phyloP scores from a whole-genome alignment of 2,329 filamentous ascomycete genomes.

The Alternaria sp. region DNA sequence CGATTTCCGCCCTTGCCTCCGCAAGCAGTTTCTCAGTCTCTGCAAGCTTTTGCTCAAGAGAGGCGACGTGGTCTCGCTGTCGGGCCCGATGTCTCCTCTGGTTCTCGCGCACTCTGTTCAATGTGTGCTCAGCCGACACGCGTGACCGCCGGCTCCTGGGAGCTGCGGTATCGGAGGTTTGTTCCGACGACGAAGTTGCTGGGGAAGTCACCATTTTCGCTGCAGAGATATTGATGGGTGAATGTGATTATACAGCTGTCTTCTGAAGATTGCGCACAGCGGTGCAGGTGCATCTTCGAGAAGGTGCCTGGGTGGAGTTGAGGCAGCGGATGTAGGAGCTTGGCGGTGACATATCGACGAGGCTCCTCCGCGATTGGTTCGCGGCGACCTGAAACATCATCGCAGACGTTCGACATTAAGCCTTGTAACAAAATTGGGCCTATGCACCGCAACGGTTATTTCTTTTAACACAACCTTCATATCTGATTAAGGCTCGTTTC shows the following conservation, averaged over 20 bases:
- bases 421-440: background rate
- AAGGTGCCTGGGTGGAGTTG: constrained; percentile 11
- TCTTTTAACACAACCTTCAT: background rate
- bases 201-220: constrained; percentile 7
- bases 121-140: constrained; percentile 47
- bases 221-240: background rate
- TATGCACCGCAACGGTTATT: background rate
- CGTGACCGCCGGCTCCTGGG: constrained; percentile 25
- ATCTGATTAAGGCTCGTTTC: background rate
- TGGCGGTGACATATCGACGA: constrained; percentile 43
- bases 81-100: constrained; percentile 61
- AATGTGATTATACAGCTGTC: background rate
- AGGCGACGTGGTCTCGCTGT: constrained; percentile 52
- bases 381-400: background rate
- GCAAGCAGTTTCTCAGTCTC: constrained; percentile 39
- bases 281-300: background rate
- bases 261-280: background rate
- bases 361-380: constrained; percentile 47
- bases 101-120: constrained; percentile 60
- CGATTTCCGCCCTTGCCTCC: constrained; percentile 39
- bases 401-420: background rate
- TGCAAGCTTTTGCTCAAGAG: constrained; percentile 49
- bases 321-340: constrained; percentile 28
- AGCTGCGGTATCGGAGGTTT: constrained; percentile 16
- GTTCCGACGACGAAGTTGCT: constrained; percentile 20